Conservation (phyloP, 179 eudicot genomes). For the Amaranthus tricolor region DNA sequence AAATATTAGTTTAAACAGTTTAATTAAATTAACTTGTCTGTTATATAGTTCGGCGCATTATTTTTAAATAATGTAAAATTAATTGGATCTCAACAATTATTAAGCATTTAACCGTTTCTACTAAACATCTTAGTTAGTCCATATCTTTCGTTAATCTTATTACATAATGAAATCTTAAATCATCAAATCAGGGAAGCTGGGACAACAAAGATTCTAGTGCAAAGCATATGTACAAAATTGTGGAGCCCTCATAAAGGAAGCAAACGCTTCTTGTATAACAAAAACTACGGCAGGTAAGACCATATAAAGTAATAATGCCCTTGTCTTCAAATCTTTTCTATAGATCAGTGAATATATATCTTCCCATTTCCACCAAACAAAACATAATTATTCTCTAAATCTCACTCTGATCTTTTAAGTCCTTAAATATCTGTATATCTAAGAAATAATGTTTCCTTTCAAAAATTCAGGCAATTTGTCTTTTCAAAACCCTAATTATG, state of each 20-base stretch:
- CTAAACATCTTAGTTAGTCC: background rate
- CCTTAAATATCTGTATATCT: background rate
- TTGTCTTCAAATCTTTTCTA: too few relatives aligned
- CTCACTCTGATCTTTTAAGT: background rate
- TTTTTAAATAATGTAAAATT: too few relatives aligned
- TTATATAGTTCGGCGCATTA: too few relatives aligned
- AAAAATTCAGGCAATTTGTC: slow-evolving; percentile 15
- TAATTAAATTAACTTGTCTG: too few relatives aligned
- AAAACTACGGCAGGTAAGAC: too few relatives aligned
- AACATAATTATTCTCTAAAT: background rate
- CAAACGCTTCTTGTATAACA: too few relatives aligned
- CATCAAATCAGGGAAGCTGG: slow-evolving; percentile 15
- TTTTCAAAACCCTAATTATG: slow-evolving; percentile 9
- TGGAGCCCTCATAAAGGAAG: slow-evolving; percentile 12
- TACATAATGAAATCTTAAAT: background rate
- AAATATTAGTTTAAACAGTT: too few relatives aligned
- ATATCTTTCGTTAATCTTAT: slow-evolving; percentile 5
- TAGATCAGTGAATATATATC: slow-evolving; percentile 5
- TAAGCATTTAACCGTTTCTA: too few relatives aligned
- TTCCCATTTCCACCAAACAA: too few relatives aligned
- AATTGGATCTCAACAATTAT: too few relatives aligned
- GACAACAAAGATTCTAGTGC: slow-evolving; percentile 14
- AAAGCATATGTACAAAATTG: slow-evolving; percentile 1
- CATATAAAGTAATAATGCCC: too few relatives aligned
- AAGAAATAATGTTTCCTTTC: slow-evolving; percentile 26